Conservation (phyloP, 1,284 basidiomycete genomes). For the Ustilago hordei region DNA sequence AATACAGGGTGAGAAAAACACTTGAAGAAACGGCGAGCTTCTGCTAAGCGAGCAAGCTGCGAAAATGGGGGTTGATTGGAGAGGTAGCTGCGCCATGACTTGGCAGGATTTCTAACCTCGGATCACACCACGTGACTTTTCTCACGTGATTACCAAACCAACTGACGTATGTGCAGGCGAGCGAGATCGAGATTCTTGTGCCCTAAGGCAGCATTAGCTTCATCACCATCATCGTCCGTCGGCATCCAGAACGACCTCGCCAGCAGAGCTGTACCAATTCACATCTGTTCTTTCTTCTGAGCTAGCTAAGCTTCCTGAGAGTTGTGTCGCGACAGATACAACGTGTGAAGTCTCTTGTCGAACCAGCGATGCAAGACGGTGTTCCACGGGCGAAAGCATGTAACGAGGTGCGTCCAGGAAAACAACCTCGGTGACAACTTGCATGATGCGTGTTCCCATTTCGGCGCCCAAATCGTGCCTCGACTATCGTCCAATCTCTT, state of each 20-base stretch:
- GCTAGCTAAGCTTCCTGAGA: neutral
- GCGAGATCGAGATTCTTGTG: neutral
- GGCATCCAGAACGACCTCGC: neutral
- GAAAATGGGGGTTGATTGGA: no score
- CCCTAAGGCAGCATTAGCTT: neutral
- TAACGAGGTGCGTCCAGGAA: neutral
- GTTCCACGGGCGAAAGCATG: neutral
- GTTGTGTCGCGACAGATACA: neutral
- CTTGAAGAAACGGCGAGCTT: no score
- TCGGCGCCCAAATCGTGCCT: neutral
- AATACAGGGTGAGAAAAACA: no score
- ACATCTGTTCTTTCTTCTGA: neutral
- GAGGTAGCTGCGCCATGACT: no score
- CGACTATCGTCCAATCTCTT: neutral
- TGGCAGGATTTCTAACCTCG: no score
- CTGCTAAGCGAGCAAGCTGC: no score
- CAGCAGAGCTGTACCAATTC: neutral
- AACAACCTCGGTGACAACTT: neutral
- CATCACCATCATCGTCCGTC: neutral
- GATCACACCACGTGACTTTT: neutral
- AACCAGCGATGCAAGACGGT: neutral
- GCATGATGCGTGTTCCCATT: slow-evolving; percentile 1
- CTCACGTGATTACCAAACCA: neutral
- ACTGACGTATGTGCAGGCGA: slow-evolving; percentile 11
- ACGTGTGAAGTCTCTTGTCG: neutral